Evolutionary conservation across 768 basidiomycete genomes (phyloP).

Genomic region (Hydnomerulius pinastri): DNA sequence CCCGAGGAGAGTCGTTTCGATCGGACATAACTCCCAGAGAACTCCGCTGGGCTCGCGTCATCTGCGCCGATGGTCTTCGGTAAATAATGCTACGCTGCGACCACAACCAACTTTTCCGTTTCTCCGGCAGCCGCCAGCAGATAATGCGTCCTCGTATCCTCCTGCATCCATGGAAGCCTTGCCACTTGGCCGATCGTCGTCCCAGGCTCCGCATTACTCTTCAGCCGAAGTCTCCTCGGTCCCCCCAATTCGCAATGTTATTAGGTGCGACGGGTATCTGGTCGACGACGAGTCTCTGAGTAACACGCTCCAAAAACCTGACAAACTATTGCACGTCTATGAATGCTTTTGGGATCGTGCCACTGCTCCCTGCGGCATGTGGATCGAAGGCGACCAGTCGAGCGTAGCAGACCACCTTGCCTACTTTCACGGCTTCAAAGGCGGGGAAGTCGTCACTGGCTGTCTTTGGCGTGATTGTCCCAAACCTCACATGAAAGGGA

Average conservation of each 20-base stretch:
- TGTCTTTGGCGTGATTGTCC: slow-evolving; percentile 34
- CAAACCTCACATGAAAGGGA: slow-evolving; percentile 31
- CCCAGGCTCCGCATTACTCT: slow-evolving; percentile 16
- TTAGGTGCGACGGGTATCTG: slow-evolving; percentile 27
- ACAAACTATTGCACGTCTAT: slow-evolving; percentile 29
- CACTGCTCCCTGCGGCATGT: slow-evolving; percentile 31
- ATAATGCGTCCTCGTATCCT: slow-evolving; percentile 13
- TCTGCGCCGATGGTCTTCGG: slow-evolving; percentile 33
- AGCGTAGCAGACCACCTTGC: slow-evolving; percentile 34
- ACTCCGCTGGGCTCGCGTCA: slow-evolving; percentile 30
- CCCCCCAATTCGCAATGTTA: slow-evolving; percentile 14
- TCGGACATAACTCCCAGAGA: slow-evolving; percentile 31
- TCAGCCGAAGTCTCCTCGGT: slow-evolving; percentile 15
- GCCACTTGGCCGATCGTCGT: slow-evolving; percentile 17
- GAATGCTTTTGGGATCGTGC: slow-evolving; percentile 31
- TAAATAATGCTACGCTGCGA: slow-evolving; percentile 28
- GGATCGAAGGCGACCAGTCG: slow-evolving; percentile 36
- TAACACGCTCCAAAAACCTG: slow-evolving; percentile 20
- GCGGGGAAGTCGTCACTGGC: slow-evolving; percentile 31
- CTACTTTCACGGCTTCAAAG: slow-evolving; percentile 31
- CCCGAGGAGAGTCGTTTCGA: slow-evolving; percentile 33
- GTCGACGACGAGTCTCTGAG: slow-evolving; percentile 32
- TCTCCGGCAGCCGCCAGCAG: slow-evolving; percentile 18
- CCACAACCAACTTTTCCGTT: slow-evolving; percentile 20
- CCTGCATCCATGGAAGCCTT: slow-evolving; percentile 26